Base-by-base conservation (phyloP, 1,284 basidiomycete genomes). In the Sparassis latifolia region DNA sequence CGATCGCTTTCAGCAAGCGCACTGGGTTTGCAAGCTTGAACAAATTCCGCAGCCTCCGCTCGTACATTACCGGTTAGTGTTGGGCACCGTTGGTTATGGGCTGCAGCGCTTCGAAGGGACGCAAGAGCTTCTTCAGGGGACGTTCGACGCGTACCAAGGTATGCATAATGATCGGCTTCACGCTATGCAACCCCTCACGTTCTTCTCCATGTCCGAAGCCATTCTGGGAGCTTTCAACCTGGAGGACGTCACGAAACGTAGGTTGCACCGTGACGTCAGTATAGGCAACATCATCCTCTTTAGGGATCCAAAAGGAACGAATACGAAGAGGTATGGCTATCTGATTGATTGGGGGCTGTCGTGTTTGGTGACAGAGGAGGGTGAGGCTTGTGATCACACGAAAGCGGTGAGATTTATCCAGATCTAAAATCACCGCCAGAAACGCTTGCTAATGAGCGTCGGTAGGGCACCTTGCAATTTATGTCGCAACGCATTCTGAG, bases 61-160 rank as follows among this genome's bases (percentile, higher is more conserved):
- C 20, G 27, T 37, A 2, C 55, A 49, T 33, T 55, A 57, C 41
- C 47, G 53, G 1, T 20, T 57, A 7, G 31, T 43, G 1, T 31
- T 50, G 27, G 27, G 29, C 3, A 45, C 39, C 5, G 55, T 47
- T 2, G 55, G 55, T 4, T 55, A 45, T 35, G 28, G 33, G 30
- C 45, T 57, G 5, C 12, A 44, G 7, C 7, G 41, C 4, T 42
- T 53, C 7, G 37, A 2, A 12, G 53, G 52, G 12, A 41, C 52
- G 10, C 2, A 20, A 3, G 55, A 57, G 35, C 49, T 57, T 3
- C 41, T 57, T 4, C 20, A 40, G 10, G 49, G 39, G 1, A 42
- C 44, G 2, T 35, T 35, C 10, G 50, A 50, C 32, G 50, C 44
- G 0, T 50, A 47, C 20, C 32, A 27, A 20, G 51, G 55, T 57